Evolutionary conservation across 169 alveolate genomes (phyloP).

Genomic region (Cryptosporidium canis): DNA sequence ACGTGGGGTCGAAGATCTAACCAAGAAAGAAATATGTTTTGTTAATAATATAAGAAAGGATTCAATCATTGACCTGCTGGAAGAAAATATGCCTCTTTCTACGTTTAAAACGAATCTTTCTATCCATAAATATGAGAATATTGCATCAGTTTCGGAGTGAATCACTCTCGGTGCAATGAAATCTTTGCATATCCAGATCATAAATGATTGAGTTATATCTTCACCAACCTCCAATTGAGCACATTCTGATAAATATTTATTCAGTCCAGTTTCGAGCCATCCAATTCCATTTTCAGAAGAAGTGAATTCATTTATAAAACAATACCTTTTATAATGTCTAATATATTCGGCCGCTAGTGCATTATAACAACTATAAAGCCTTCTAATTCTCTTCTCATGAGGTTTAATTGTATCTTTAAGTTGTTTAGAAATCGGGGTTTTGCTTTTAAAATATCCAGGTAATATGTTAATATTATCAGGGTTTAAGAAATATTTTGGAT

Average conservation of each 20-base stretch:
- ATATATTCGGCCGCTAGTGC: constrained; percentile 15
- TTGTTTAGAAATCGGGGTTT: constrained; percentile 25
- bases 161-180: constrained; percentile 51
- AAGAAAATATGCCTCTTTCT: constrained; percentile 25
- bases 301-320: background rate
- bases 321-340: background rate
- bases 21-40: constrained; percentile 5
- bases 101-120: constrained; percentile 7
- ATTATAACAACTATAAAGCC: background rate
- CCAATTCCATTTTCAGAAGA: background rate
- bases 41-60: background rate
- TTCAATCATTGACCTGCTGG: background rate
- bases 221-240: background rate
- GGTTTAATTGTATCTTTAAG: constrained; percentile 34
- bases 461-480: constrained; percentile 4
- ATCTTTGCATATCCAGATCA: constrained; percentile 37
- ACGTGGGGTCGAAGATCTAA: constrained; percentile 56
- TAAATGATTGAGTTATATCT: constrained; percentile 1
- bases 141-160: constrained; percentile 57
- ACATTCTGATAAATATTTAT: background rate
- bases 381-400: constrained; percentile 25
- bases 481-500: constrained; percentile 1
- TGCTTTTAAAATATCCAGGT: constrained; percentile 6
- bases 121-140: constrained; percentile 48
- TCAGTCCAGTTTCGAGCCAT: background rate